phyloP scores from a whole-genome alignment of 2,329 filamentous ascomycete genomes.

The Clarireedia sp. region DNA sequence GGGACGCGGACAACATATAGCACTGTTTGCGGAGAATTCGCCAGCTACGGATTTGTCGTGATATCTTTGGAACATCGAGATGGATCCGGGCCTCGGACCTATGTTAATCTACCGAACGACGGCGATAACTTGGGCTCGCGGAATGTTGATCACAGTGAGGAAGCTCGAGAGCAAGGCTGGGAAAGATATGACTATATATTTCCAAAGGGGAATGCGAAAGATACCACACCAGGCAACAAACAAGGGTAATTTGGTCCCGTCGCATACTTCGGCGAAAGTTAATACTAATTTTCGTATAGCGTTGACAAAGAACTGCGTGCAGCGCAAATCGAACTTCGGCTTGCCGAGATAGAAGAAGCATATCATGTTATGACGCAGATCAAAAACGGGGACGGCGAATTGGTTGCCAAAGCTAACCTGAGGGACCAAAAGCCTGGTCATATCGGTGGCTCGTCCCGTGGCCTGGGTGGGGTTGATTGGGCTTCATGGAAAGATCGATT shows the following conservation, averaged over 20 bases:
- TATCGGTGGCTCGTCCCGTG: constrained; percentile 49
- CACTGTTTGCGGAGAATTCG: constrained; percentile 56
- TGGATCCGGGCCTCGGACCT: constrained; percentile 53
- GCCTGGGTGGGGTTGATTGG: constrained; percentile 49
- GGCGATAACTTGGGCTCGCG: constrained; percentile 31
- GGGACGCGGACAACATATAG: constrained; percentile 56
- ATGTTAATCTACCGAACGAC: constrained; percentile 46
- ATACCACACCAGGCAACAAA: constrained; percentile 47
- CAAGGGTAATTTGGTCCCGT: constrained; percentile 33
- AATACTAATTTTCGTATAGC: neutral
- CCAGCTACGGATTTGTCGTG: constrained; percentile 58
- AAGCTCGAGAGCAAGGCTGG: constrained; percentile 33
- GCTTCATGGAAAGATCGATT: constrained; percentile 47
- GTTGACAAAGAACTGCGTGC: constrained; percentile 51
- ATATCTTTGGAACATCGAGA: constrained; percentile 58
- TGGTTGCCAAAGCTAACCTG: no score
- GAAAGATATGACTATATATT: constrained; percentile 56
- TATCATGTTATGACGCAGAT: constrained; percentile 49
- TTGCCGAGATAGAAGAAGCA: constrained; percentile 58
- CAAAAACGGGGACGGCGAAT: constrained; percentile 47
- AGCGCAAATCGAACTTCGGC: constrained; percentile 54
- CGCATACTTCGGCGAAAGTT: neutral
- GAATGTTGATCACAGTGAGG: constrained; percentile 26
- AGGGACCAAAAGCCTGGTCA: constrained; percentile 37
- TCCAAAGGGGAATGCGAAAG: constrained; percentile 44